phyloP scores from a whole-genome alignment of 805 yeast genomes.

The Osmozyma mogii region DNA sequence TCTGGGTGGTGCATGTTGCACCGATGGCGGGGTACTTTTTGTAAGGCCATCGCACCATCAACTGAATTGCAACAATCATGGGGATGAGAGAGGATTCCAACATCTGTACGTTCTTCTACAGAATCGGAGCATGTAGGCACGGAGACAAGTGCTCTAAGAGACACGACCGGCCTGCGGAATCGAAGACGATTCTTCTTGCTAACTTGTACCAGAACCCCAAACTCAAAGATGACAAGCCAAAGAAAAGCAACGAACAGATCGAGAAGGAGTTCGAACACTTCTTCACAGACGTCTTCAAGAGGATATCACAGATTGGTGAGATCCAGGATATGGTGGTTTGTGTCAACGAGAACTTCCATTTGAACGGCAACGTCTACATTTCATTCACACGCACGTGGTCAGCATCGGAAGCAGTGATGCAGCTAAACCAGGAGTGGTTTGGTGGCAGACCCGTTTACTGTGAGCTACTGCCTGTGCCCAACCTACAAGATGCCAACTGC shows the following conservation, averaged over 20 bases:
- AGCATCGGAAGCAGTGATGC: conserved; percentile 53
- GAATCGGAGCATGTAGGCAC: conserved; percentile 90
- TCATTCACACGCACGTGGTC: conserved; percentile 46
- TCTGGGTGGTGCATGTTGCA: too few species aligned
- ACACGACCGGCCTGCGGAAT: conserved; percentile 58
- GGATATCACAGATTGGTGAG: conserved; percentile 42
- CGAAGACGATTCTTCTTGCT: conserved; percentile 57
- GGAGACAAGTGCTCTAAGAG: conserved; percentile 79
- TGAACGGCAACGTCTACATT: conserved; percentile 81
- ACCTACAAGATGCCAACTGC: conserved; percentile 67
- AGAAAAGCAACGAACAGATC: conserved; percentile 27
- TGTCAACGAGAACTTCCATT: conserved; percentile 74
- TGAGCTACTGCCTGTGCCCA: conserved; percentile 68
- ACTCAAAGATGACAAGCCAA: conserved; percentile 23
- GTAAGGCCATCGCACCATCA: too few species aligned
- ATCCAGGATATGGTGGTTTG: conserved; percentile 64
- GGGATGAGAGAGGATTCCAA: too few species aligned
- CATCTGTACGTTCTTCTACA: conserved; percentile 55
- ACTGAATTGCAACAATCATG: too few species aligned
- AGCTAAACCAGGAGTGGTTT: conserved; percentile 77
- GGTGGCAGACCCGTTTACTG: conserved; percentile 69
- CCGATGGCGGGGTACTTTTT: too few species aligned
- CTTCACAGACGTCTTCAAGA: conserved; percentile 65
- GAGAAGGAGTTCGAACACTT: conserved; percentile 51
- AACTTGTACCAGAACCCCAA: conserved; percentile 61